Base-by-base conservation (phyloP, 2,329 filamentous ascomycete species). In the Didymosphaeria variabile region DNA sequence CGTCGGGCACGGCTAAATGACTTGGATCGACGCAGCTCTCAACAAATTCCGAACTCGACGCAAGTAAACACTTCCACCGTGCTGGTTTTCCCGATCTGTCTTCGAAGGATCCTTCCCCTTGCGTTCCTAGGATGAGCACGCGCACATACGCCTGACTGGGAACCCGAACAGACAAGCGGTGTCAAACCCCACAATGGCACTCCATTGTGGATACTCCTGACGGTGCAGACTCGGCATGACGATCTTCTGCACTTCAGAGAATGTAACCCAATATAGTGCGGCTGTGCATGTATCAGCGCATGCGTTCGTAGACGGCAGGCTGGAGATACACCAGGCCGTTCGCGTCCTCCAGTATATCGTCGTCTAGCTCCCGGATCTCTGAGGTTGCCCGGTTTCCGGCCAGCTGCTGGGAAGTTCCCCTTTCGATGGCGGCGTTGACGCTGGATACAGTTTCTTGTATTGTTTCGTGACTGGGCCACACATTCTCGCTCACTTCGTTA, bases 271-370 rank as follows among this genome's bases (percentile, higher is more conserved):
- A 29, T n/a, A n/a, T 40, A 40, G 38, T 40, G 38, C 38, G 38
- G 38, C 17, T 19, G 38, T 17, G 38, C 29, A n/a, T 21, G 31
- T 36, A 31, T 31, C 29, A 56, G 19, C 31, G 38, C 26, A 26
- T n/a, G 9, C 40, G 32, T 42, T 58, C 13, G 42, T 38, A 58
- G 17, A 54, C 50, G 13, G 49, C 21, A 6, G 57, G 42, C 40
- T 29, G 49, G 32, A 58, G 57, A 19, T 29, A 54, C 31, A 36
- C 40, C n/a, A 58, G 42, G 23, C 26, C 40, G 17, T 58, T 36
- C 1, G 49, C 9, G 32, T n/a, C 32, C 2, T 38, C 19, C 31
- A 26, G 12, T 34, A 21, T 13, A 7, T 29, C 32, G 7, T 13
- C 12, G 31, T 32, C 40, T 21, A n/a, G 26, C 21, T 47, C 4